Conservation (phyloP, 768 basidiomycete genomes). For the Termitomyces sp. region DNA sequence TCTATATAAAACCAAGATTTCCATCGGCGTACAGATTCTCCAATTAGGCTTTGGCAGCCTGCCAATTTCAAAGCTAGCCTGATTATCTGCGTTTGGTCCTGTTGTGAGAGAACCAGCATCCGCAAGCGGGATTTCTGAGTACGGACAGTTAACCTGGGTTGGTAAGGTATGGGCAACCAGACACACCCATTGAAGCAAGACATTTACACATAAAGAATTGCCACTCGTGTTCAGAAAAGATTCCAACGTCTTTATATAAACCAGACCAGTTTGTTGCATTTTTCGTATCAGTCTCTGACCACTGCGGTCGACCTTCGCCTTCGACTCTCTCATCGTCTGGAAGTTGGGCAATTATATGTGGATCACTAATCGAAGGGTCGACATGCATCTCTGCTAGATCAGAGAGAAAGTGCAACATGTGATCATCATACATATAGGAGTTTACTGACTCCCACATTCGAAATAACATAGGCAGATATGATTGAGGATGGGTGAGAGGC, state of each 20-base stretch:
- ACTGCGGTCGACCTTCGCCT: slow-evolving; percentile 53
- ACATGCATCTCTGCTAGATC: slow-evolving; percentile 76
- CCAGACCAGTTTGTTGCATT: slow-evolving; percentile 53
- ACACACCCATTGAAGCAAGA: slow-evolving; percentile 72
- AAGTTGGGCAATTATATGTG: slow-evolving; percentile 55
- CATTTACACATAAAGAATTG: slow-evolving; percentile 86
- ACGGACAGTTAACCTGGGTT: slow-evolving; percentile 4
- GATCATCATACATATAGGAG: slow-evolving; percentile 85
- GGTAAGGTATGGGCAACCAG: slow-evolving; percentile 4
- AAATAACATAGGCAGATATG: slow-evolving; percentile 79
- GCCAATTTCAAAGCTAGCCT: slow-evolving; percentile 68
- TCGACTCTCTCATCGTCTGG: slow-evolving; percentile 66
- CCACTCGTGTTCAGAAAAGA: slow-evolving; percentile 83
- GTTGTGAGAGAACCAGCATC: slow-evolving; percentile 72
- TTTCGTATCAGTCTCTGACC: slow-evolving; percentile 38
- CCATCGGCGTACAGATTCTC: slow-evolving; percentile 54
- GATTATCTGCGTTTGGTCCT: slow-evolving; percentile 68
- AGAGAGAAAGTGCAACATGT: slow-evolving; percentile 81
- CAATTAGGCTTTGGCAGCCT: slow-evolving; percentile 67
- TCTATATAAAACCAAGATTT: slow-evolving; percentile 10
- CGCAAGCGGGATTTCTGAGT: slow-evolving; percentile 62
- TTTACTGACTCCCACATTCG: slow-evolving; percentile 86
- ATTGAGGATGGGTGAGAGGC: slow-evolving; percentile 79
- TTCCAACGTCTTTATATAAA: slow-evolving; percentile 81
- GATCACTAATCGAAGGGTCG: slow-evolving; percentile 72